Evolutionary conservation across 1,284 basidiomycete genomes (phyloP).

Genomic region (Boletus mariae): DNA sequence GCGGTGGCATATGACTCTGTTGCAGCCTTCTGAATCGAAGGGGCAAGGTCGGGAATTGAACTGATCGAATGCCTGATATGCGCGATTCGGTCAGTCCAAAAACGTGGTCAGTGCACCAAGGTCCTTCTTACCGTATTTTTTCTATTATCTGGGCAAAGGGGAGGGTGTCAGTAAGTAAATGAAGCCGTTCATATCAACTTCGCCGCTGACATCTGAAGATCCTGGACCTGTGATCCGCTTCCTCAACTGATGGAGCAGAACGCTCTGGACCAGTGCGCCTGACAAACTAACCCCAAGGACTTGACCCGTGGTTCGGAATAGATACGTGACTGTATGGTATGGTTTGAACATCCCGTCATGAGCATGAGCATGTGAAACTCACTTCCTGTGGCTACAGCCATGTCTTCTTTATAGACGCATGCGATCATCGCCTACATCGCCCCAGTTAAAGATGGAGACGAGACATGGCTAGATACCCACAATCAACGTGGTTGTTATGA

Average conservation of each 20-base stretch:
- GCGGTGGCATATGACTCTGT: conserved; percentile 81
- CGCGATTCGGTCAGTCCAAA: conserved; percentile 14
- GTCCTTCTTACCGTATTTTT: conserved; percentile 52
- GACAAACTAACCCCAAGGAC: conserved; percentile 85
- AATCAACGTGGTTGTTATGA: conserved; percentile 81
- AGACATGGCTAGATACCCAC: conserved; percentile 41
- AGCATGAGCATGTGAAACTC: conserved; percentile 34
- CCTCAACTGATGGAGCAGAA: conserved; percentile 66
- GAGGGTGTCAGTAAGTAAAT: conserved; percentile 21
- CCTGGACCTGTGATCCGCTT: conserved; percentile 71
- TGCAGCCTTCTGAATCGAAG: conserved; percentile 61
- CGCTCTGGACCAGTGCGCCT: conserved; percentile 75
- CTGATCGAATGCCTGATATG: conserved; percentile 70
- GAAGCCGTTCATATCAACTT: conserved; percentile 23
- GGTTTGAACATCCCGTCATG: conserved; percentile 3
- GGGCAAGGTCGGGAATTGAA: conserved; percentile 72
- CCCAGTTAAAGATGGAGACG: conserved; percentile 2
- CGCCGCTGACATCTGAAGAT: conserved; percentile 59
- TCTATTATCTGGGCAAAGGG: conserved; percentile 57
- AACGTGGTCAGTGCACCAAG: conserved; percentile 15
- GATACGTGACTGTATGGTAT: conserved; percentile 68
- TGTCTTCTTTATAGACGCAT: conserved; percentile 73
- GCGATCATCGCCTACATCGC: conserved; percentile 74
- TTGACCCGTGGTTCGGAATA: conserved; percentile 88
- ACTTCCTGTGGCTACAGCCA: conserved; percentile 87